Evolutionary conservation across 202 grass and related monocot genomes (phyloP).

Genomic region (Miscanthus sacchariflorus): DNA sequence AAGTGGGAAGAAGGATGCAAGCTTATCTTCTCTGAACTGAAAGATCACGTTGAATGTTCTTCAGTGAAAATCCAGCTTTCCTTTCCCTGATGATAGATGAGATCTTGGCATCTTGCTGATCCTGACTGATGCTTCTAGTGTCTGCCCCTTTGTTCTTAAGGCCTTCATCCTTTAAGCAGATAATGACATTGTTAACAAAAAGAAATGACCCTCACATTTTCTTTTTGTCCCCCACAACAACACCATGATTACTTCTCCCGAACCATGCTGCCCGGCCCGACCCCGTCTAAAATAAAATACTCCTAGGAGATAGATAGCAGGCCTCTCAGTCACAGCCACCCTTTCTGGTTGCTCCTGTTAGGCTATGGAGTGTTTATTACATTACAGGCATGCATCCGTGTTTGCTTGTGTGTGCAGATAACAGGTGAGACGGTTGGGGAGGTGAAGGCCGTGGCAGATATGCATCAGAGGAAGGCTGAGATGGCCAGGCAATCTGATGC

Average conservation of each 20-base stretch:
- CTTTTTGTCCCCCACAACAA: slow-evolving; percentile 52
- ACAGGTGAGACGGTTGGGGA: slow-evolving; percentile 80
- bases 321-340: background rate
- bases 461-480: slow-evolving; percentile 88
- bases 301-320: background rate
- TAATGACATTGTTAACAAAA: slow-evolving; percentile 45
- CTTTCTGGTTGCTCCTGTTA: slow-evolving; percentile 14
- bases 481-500: slow-evolving; percentile 81
- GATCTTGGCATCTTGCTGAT: slow-evolving; percentile 57
- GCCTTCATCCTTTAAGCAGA: slow-evolving; percentile 46
- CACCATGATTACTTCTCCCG: slow-evolving; percentile 51
- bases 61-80: slow-evolving; percentile 46
- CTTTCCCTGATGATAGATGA: slow-evolving; percentile 32
- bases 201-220: slow-evolving; percentile 36
- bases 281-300: too few species aligned
- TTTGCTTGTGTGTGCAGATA: slow-evolving; percentile 57
- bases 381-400: slow-evolving; percentile 21
- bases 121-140: slow-evolving; percentile 55
- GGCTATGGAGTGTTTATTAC: background rate
- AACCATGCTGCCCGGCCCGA: slow-evolving; percentile 5
- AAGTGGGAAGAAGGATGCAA: slow-evolving; percentile 43
- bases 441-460: slow-evolving; percentile 71
- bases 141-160: slow-evolving; percentile 38
- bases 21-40: slow-evolving; percentile 37
- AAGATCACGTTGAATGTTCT: slow-evolving; percentile 49